These are phyloP conservation scores for Sporisorium scitamineum DNA, from an alignment of 1,284 basidiomycete species.

Conservation along the genomic window DNA sequence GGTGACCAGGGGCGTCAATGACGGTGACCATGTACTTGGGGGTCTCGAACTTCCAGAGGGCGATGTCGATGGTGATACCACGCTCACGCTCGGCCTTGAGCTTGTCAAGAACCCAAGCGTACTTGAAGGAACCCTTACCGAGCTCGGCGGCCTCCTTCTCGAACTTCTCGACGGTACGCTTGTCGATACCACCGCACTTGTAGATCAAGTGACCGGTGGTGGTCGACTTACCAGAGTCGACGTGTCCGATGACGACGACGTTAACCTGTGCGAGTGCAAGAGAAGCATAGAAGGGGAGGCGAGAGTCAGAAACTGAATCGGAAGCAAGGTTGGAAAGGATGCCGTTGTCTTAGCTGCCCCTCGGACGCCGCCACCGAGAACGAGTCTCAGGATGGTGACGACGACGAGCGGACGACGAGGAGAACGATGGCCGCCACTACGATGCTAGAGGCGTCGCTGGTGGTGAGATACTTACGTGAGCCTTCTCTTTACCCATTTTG, in stretches of 20 bases:
- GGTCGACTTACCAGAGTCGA: conserved; percentile 85
- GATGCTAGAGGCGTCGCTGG: background rate
- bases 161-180: conserved; percentile 99
- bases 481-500: conserved; percentile 65
- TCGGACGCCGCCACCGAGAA: background rate
- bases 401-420: background rate
- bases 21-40: conserved; percentile 75
- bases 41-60: conserved; percentile 72
- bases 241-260: conserved; percentile 70
- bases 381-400: background rate
- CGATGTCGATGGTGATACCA: conserved; percentile 99
- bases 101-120: conserved; percentile 99
- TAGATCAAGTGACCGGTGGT: conserved; percentile 99
- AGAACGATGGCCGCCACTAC: background rate
- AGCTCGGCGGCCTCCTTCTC: conserved; percentile 99
- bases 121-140: conserved; percentile 99
- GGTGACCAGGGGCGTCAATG: conserved; percentile 98
- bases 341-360: background rate
- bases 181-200: conserved; percentile 99
- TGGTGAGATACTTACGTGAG: conserved; percentile 54
- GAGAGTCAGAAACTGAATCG: conserved; percentile 13
- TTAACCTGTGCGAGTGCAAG: conserved; percentile 60
- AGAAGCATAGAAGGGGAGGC: background rate
- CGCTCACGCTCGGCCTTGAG: conserved; percentile 98
- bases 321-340: background rate